Base-by-base conservation (phyloP, 495 filamentous ascomycete genomes). In the Aspergillus conjunctus region DNA sequence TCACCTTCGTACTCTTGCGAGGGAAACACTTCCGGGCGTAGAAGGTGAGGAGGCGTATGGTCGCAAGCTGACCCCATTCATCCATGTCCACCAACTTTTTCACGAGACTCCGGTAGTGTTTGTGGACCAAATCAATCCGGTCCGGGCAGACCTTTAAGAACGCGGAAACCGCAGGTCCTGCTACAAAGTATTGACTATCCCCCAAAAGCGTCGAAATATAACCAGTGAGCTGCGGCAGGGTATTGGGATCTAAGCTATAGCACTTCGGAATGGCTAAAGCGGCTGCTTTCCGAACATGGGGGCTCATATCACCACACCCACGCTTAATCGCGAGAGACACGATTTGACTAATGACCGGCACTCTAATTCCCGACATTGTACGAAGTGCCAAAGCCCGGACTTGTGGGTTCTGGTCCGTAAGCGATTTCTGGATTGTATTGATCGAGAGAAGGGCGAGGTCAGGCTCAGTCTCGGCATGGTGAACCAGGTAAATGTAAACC, bases 301-400 rank as follows among this genome's bases (percentile, higher is more conserved):
- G 87, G 64, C 91, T 96, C 91, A 98, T 97, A 66, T 98, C 94
- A 14, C 85, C 91, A 21, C 87, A 86, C 1, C 94, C 94, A 62
- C 91, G 87, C 70, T 96, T 95, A 72, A 98, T 97, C 1, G 90
- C 94, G 46, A 98, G 77, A 3, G 89, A 92, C n/a, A 98, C 95
- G 63, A 98, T 98, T 74, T 97, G 94, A 54, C 90, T 93, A 74
- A 98, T 98, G n/a, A 96, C 95, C 2, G 94, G 94, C 1, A 98
- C 95, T 9, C 91, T 81, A 54, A 98, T 98, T 4, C 92, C 92
- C 7, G 92, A 93, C 92, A 98, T 98, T 61, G 92, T 92, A 22
- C 90, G 87, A 55, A 98, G 83, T 3, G 94, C 94, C 74, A 98
- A 87, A 14, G 92, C 91, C 57, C 94, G 86, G 6, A 96, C 86